A percentile compares a stretch with the other conserved stretches of the same genome.
Evolutionary conservation across 2,329 filamentous ascomycete species (phyloP).

Genomic region (Gaeumannomyces tritici): DNA sequence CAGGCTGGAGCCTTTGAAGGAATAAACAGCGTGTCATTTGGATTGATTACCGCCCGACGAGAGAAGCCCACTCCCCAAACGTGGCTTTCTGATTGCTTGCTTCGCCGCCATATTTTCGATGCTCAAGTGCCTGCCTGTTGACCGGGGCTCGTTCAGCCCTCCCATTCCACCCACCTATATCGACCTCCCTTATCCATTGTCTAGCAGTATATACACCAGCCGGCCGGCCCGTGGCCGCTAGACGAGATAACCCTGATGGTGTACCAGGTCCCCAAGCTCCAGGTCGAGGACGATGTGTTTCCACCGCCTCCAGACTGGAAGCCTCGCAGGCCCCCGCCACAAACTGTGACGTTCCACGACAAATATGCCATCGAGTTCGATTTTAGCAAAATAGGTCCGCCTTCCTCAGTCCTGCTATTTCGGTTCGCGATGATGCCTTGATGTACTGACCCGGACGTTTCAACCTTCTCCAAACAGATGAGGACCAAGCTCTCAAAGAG

Average conservation of each 20-base stretch:
- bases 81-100: background rate
- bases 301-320: conserved; percentile 2
- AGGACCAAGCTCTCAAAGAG: conserved; percentile 34
- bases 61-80: background rate
- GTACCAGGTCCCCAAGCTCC: background rate
- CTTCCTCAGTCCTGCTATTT: conserved; percentile 4
- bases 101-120: background rate
- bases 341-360: conserved; percentile 9
- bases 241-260: conserved; percentile 1
- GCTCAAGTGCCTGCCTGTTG: background rate
- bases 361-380: conserved; percentile 54
- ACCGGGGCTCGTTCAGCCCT: background rate
- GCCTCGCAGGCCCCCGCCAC: background rate
- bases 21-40: background rate
- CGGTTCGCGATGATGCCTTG: background rate
- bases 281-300: background rate
- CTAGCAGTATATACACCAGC: background rate
- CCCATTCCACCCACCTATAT: too few relatives aligned
- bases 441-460: background rate
- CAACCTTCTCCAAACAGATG: conserved; percentile 6
- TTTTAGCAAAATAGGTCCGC: conserved; percentile 43
- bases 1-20: background rate
- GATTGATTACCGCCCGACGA: background rate
- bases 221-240: background rate
- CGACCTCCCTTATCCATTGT: too few relatives aligned